Percentiles rank a stretch among this genome's conserved stretches.
Conservation (phyloP, 2,329 filamentous ascomycete species). For the Epichloe gansuensis region DNA sequence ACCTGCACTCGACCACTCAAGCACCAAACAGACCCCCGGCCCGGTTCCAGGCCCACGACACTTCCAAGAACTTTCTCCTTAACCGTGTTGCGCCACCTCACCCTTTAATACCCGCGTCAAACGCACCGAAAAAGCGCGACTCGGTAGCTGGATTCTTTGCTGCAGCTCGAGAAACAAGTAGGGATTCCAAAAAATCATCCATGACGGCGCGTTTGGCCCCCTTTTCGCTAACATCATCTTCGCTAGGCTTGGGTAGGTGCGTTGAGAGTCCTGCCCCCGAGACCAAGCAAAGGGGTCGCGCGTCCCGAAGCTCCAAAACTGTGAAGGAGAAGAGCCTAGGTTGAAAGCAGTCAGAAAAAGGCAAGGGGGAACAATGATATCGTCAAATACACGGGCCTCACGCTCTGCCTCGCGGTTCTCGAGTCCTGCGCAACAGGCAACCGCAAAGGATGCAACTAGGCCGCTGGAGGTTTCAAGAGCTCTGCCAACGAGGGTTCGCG, state of each 20-base stretch:
- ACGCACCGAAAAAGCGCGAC: slow-evolving; percentile 19
- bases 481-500: slow-evolving; percentile 27
- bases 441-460: slow-evolving; percentile 15
- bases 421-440: slow-evolving; percentile 33
- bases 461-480: slow-evolving; percentile 25
- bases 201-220: neutral
- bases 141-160: slow-evolving; percentile 20
- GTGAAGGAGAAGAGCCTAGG: neutral
- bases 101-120: slow-evolving; percentile 20
- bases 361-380: slow-evolving; percentile 20
- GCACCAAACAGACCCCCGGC: neutral
- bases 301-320: neutral
- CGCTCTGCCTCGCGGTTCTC: slow-evolving; percentile 40
- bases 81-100: slow-evolving; percentile 11
- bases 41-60: slow-evolving; percentile 13
- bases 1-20: no score
- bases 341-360: neutral
- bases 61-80: slow-evolving; percentile 9
- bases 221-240: slow-evolving; percentile 8
- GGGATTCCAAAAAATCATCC: neutral
- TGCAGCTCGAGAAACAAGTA: slow-evolving; percentile 19
- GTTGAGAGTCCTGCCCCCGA: slow-evolving; percentile 10
- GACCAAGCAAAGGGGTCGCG: slow-evolving; percentile 6
- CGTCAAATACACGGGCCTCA: slow-evolving; percentile 35
- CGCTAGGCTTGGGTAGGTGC: slow-evolving; percentile 20